Conservation (phyloP, 2,329 filamentous ascomycete genomes). For the Colletotrichum somersetense region DNA sequence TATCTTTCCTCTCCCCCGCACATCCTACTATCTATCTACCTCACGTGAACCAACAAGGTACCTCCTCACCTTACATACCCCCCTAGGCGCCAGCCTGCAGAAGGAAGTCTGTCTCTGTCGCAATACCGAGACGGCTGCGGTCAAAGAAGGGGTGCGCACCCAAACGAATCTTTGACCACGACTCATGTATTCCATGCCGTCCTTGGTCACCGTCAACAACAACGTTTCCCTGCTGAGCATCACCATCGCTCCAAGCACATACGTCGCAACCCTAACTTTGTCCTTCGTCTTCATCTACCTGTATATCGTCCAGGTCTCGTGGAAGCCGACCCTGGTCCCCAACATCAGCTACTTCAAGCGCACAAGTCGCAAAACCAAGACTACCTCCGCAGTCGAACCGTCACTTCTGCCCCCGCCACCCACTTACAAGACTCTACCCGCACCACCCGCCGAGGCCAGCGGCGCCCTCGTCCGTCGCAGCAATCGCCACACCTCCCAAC, state of each 20-base stretch:
- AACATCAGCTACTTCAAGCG: conserved; percentile 44
- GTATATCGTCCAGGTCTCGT: conserved; percentile 56
- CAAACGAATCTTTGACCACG: conserved; percentile 6
- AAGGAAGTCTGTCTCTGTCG: conserved; percentile 27
- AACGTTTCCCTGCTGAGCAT: conserved; percentile 72
- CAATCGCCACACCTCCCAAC: conserved; percentile 18
- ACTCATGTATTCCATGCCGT: conserved; percentile 62
- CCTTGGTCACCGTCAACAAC: conserved; percentile 71
- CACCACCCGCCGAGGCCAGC: conserved; percentile 37
- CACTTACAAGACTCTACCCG: conserved; percentile 42
- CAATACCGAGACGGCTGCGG: conserved; percentile 28
- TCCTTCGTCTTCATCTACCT: conserved; percentile 64
- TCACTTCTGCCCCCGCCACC: conserved; percentile 33
- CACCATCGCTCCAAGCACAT: conserved; percentile 69
- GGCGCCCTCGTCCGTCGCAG: conserved; percentile 38
- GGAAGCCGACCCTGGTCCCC: conserved; percentile 41
- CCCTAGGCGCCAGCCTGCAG: conserved; percentile 10
- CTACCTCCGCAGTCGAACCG: conserved; percentile 35
- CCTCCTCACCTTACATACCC: not conserved
- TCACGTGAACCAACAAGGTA: conserved; percentile 28
- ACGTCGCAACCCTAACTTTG: conserved; percentile 64
- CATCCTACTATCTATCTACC: not conserved
- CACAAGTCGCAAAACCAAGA: conserved; percentile 43
- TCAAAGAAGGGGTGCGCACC: conserved; percentile 21
- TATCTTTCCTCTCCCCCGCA: not conserved